phyloP scores from a whole-genome alignment of 2,329 filamentous ascomycete genomes.

The Mycogone perniciosa region DNA sequence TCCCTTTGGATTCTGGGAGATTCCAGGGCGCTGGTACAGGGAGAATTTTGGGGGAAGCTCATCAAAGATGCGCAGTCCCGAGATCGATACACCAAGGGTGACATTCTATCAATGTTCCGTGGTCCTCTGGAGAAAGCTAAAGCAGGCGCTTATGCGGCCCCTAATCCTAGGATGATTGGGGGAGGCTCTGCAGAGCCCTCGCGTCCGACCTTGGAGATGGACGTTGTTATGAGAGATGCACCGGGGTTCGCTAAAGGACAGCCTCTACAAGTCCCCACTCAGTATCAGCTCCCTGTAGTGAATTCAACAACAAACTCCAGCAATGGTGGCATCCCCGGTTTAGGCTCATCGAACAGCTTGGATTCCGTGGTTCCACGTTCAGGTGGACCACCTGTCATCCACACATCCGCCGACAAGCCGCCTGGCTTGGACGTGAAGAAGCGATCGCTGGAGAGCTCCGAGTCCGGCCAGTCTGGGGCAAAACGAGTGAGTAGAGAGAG shows the following conservation, averaged over 20 bases:
- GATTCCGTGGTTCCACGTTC: constrained; percentile 18
- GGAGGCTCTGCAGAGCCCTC: background rate
- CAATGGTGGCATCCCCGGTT: constrained; percentile 2
- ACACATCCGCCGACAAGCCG: constrained; percentile 24
- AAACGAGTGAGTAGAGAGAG: constrained; percentile 36
- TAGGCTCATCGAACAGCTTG: background rate
- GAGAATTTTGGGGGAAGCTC: constrained; percentile 83
- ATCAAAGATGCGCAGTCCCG: constrained; percentile 74
- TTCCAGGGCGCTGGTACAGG: constrained; percentile 76
- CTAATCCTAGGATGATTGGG: background rate
- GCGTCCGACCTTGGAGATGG: background rate
- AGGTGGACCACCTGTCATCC: constrained; percentile 34
- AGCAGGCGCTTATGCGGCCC: constrained; percentile 17
- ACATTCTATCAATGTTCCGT: constrained; percentile 45
- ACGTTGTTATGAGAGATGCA: constrained; percentile 15
- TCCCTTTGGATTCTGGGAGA: constrained; percentile 96
- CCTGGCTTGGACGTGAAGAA: constrained; percentile 32
- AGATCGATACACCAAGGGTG: constrained; percentile 67
- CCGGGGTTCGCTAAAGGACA: background rate
- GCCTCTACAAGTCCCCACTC: background rate
- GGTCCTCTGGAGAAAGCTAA: constrained; percentile 35
- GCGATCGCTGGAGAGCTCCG: constrained; percentile 34
- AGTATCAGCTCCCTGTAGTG: background rate
- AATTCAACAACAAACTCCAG: constrained; percentile 7
- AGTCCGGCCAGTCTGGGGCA: constrained; percentile 24